Evolutionary conservation across 257 asterid genomes (phyloP).

Genomic region (Penstemon davidsonii): DNA sequence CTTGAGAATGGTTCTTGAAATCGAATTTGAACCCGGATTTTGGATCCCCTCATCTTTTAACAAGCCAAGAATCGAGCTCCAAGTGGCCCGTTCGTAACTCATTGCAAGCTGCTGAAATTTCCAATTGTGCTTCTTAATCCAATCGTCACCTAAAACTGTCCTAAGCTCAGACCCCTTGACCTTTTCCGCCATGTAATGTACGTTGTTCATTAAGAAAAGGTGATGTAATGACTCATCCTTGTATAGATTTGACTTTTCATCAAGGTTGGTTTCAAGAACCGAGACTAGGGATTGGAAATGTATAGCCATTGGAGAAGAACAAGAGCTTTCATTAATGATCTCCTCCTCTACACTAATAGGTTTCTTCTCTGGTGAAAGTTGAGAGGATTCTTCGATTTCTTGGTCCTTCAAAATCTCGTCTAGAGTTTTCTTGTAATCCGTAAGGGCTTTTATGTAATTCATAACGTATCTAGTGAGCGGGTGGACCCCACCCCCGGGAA

Average conservation of each 20-base stretch:
- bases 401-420: slow-evolving; percentile 63
- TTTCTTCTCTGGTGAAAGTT: slow-evolving; percentile 49
- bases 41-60: slow-evolving; percentile 72
- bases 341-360: slow-evolving; percentile 63
- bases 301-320: slow-evolving; percentile 45
- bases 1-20: slow-evolving; percentile 60
- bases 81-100: slow-evolving; percentile 83
- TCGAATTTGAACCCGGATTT: slow-evolving; percentile 64
- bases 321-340: slow-evolving; percentile 19
- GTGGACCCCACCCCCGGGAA: slow-evolving; percentile 83
- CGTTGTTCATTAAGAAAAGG: slow-evolving; percentile 84
- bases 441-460: slow-evolving; percentile 73
- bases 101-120: slow-evolving; percentile 82
- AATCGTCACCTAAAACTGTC: slow-evolving; percentile 62
- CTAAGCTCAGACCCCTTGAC: slow-evolving; percentile 66
- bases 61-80: slow-evolving; percentile 82
- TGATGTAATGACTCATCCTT: slow-evolving; percentile 72
- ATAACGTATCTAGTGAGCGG: slow-evolving; percentile 79
- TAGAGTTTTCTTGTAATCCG: slow-evolving; percentile 63
- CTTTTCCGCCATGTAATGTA: slow-evolving; percentile 86
- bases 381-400: slow-evolving; percentile 31
- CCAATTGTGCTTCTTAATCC: slow-evolving; percentile 82
- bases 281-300: slow-evolving; percentile 65
- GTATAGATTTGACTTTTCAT: slow-evolving; percentile 72
- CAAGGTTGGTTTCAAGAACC: slow-evolving; percentile 61